phyloP scores from a whole-genome alignment of 306 rosid species.

The Sphenostylis stenocarpa region DNA sequence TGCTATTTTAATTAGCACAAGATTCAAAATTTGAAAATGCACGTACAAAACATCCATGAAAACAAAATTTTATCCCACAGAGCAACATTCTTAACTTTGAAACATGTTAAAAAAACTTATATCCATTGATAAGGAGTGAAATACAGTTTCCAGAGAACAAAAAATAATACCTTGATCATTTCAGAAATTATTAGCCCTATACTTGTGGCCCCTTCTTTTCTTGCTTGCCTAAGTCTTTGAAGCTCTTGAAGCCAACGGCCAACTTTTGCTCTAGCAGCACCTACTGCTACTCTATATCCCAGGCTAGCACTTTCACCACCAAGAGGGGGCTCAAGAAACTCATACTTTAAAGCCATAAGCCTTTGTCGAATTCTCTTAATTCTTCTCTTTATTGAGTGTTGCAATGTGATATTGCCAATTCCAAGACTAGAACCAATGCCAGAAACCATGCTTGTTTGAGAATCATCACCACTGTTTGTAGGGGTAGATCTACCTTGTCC shows the following conservation, averaged over 20 bases:
- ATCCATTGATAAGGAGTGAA: slow-evolving; percentile 16
- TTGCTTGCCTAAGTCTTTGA: slow-evolving; percentile 93
- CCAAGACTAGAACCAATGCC: slow-evolving; percentile 57
- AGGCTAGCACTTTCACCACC: slow-evolving; percentile 87
- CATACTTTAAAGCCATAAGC: slow-evolving; percentile 96
- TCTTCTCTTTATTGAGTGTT: slow-evolving; percentile 80
- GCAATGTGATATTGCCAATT: slow-evolving; percentile 60
- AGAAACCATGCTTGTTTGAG: slow-evolving; percentile 57
- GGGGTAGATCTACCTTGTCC: slow-evolving; percentile 72
- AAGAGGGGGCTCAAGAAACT: slow-evolving; percentile 69
- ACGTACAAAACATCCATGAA: slow-evolving; percentile 14
- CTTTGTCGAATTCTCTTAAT: slow-evolving; percentile 93
- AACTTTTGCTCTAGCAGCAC: slow-evolving; percentile 90
- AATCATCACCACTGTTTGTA: slow-evolving; percentile 60
- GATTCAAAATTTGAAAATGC: slow-evolving; percentile 4
- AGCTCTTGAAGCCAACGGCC: slow-evolving; percentile 99
- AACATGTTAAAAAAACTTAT: neutral
- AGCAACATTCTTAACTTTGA: slow-evolving; percentile 1
- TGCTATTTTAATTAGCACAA: slow-evolving; percentile 14
- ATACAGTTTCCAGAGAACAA: neutral
- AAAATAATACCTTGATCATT: slow-evolving; percentile 78
- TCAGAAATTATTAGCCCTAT: slow-evolving; percentile 86
- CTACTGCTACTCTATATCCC: slow-evolving; percentile 86
- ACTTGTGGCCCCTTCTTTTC: slow-evolving; percentile 98
- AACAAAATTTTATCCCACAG: slow-evolving; percentile 1